phyloP scores from a whole-genome alignment of 352 stramenopile genomes.

The Phytophthora multivora region DNA sequence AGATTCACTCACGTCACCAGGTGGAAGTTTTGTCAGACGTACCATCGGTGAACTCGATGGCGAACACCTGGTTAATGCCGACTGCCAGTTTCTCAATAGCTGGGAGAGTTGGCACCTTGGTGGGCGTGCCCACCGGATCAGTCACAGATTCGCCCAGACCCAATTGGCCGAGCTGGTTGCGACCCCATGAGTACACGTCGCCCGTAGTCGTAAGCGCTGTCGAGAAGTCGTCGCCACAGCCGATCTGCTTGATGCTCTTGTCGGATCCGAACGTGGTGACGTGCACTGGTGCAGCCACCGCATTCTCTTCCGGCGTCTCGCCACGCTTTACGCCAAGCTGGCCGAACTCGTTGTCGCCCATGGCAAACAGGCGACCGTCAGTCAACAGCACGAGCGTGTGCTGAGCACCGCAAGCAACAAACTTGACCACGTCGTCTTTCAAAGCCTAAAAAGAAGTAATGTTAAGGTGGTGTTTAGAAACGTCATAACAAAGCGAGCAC shows the following conservation, averaged over 20 bases:
- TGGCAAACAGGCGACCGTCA: conserved; percentile 64
- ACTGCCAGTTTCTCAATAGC: conserved; percentile 66
- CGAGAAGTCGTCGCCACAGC: conserved; percentile 73
- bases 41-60: conserved; percentile 79
- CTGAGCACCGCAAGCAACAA: conserved; percentile 69
- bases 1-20: neutral
- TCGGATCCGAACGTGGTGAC: conserved; percentile 27
- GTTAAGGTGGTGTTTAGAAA: neutral
- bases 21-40: conserved; percentile 14
- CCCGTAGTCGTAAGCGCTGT: conserved; percentile 52
- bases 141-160: conserved; percentile 50
- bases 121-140: conserved; percentile 45
- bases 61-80: conserved; percentile 80
- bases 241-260: conserved; percentile 49
- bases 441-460: conserved; percentile 43
- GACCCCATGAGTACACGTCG: conserved; percentile 77
- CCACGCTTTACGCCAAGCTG: conserved; percentile 55
- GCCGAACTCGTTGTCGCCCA: conserved; percentile 78
- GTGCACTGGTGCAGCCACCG: conserved; percentile 42
- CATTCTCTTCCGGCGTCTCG: conserved; percentile 38
- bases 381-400: conserved; percentile 73
- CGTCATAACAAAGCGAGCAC: neutral
- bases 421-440: conserved; percentile 52
- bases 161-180: conserved; percentile 70
- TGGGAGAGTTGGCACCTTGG: conserved; percentile 57